Conservation (phyloP, 1,284 basidiomycete species). For the Termitomyces sp. region DNA sequence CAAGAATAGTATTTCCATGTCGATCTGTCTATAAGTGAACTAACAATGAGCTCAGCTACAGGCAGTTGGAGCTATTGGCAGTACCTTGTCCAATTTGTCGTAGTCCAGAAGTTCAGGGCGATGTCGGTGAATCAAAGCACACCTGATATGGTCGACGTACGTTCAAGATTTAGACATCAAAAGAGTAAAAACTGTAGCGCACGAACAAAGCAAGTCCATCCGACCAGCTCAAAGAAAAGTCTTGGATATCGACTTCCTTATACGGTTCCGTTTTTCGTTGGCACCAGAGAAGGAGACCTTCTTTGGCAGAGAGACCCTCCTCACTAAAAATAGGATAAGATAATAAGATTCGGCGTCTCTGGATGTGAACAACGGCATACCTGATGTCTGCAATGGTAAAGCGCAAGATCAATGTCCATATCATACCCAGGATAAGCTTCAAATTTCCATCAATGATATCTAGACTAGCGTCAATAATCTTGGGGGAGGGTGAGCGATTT, state of each 20-base stretch:
- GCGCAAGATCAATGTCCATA: slow-evolving; percentile 95
- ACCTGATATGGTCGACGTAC: slow-evolving; percentile 44
- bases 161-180: slow-evolving; percentile 4
- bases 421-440: slow-evolving; percentile 97
- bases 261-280: slow-evolving; percentile 94
- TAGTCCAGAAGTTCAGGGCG: slow-evolving; percentile 93
- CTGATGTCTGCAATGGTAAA: slow-evolving; percentile 98
- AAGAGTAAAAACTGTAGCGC: slow-evolving; percentile 13
- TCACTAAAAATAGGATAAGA: slow-evolving; percentile 52
- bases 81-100: slow-evolving; percentile 74
- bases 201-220: slow-evolving; percentile 92
- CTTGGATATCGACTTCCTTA: slow-evolving; percentile 87
- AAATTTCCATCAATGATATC: slow-evolving; percentile 98
- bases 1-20: slow-evolving; percentile 78
- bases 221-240: slow-evolving; percentile 90
- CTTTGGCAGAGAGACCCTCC: slow-evolving; percentile 95
- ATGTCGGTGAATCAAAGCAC: slow-evolving; percentile 95
- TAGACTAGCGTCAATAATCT: slow-evolving; percentile 24
- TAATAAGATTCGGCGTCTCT: slow-evolving; percentile 1
- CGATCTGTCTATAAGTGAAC: slow-evolving; percentile 50
- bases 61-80: slow-evolving; percentile 8
- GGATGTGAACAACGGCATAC: slow-evolving; percentile 39
- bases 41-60: slow-evolving; percentile 2
- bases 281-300: slow-evolving; percentile 95
- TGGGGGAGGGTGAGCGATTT: background rate